Percentiles rank a stretch among this genome's conserved stretches.
phyloP scores from a whole-genome alignment of 1,284 basidiomycete species.

The Pyrrhoderma noxium region DNA sequence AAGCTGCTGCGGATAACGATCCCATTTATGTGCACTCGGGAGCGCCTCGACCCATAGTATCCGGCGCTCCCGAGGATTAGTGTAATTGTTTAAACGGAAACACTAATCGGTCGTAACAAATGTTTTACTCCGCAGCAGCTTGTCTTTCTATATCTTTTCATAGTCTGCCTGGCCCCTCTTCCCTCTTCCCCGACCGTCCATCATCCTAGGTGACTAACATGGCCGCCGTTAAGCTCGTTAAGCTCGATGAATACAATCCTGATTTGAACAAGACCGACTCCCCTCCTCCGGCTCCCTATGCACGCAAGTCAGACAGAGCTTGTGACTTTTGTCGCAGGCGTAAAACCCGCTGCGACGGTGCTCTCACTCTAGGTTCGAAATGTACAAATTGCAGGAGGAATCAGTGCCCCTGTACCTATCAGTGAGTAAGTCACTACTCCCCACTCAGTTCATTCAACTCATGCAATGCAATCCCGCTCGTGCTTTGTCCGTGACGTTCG shows the following conservation, averaged over 20 bases:
- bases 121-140: too few species aligned
- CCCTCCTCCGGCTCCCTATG: slow-evolving; percentile 23
- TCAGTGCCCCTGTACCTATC: slow-evolving; percentile 63
- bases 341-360: slow-evolving; percentile 67
- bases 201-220: too few species aligned
- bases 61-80: too few species aligned
- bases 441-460: slow-evolving; percentile 3
- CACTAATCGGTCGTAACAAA: too few species aligned
- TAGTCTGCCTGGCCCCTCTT: too few species aligned
- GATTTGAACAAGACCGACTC: slow-evolving; percentile 18
- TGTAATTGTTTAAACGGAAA: too few species aligned
- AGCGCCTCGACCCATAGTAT: too few species aligned
- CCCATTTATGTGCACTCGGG: too few species aligned
- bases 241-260: slow-evolving; percentile 16
- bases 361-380: slow-evolving; percentile 45
- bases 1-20: too few species aligned
- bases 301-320: slow-evolving; percentile 57
- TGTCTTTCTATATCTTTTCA: too few species aligned
- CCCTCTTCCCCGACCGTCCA: too few species aligned
- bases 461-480: background rate
- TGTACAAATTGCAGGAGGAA: slow-evolving; percentile 71
- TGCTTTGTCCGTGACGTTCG: slow-evolving; percentile 1
- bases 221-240: slow-evolving; percentile 1
- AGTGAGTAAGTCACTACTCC: slow-evolving; percentile 37
- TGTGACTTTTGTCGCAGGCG: slow-evolving; percentile 62